A percentile compares a stretch with the other conserved stretches of the same genome.
Conservation (phyloP, 495 filamentous ascomycete species). For the Choiromyces venosus region DNA sequence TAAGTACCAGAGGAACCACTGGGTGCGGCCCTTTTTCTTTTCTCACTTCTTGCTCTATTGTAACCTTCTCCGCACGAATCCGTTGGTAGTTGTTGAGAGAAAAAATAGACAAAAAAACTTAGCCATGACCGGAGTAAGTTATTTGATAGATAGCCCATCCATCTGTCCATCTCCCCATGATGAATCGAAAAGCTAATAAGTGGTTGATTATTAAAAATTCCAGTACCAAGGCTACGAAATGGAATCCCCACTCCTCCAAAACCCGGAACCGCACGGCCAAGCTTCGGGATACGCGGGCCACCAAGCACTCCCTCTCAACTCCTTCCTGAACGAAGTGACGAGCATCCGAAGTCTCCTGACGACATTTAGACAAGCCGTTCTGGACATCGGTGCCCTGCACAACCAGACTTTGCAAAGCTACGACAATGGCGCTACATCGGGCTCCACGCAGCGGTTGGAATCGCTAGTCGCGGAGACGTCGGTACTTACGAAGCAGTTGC, state of each 20-base stretch:
- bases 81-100: constrained; percentile 12
- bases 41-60: neutral
- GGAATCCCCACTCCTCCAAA: constrained; percentile 35
- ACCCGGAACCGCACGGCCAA: neutral
- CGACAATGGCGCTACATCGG: constrained; percentile 32
- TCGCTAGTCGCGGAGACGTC: constrained; percentile 59
- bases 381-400: constrained; percentile 31
- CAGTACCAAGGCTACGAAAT: constrained; percentile 32
- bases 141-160: neutral
- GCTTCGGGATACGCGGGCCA: constrained; percentile 23
- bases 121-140: constrained; percentile 3
- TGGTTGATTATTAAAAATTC: neutral
- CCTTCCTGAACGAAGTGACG: constrained; percentile 38
- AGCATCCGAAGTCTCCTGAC: constrained; percentile 23
- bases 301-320: constrained; percentile 33
- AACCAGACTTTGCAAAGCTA: constrained; percentile 38
- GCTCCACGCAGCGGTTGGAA: constrained; percentile 49
- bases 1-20: constrained; percentile 12
- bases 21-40: neutral
- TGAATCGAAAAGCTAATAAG: constrained; percentile 22
- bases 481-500: constrained; percentile 59
- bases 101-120: constrained; percentile 15
- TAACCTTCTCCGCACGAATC: neutral
- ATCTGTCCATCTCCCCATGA: constrained; percentile 13
- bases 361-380: constrained; percentile 36